phyloP scores from a whole-genome alignment of 2,329 filamentous ascomycete genomes.

The Beauveria sp. region DNA sequence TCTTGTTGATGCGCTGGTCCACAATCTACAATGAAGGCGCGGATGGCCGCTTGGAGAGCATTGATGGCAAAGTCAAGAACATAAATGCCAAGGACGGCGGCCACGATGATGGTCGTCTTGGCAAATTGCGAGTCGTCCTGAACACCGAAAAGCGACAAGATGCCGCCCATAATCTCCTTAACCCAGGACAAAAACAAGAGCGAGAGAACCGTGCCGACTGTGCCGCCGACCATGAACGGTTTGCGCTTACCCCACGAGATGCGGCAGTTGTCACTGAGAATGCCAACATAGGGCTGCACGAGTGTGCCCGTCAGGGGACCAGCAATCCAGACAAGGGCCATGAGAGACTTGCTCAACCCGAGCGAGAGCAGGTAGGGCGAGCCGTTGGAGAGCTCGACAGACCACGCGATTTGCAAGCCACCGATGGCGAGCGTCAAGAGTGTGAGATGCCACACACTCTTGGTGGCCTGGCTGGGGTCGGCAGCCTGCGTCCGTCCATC shows the following conservation, averaged over 20 bases:
- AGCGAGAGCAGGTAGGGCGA: slow-evolving; percentile 77
- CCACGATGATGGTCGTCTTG: slow-evolving; percentile 60
- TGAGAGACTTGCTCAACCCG: slow-evolving; percentile 73
- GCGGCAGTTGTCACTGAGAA: slow-evolving; percentile 72
- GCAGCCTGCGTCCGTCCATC: slow-evolving; percentile 25
- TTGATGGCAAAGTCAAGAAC: slow-evolving; percentile 92
- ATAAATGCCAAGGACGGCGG: slow-evolving; percentile 82
- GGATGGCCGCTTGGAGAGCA: slow-evolving; percentile 87
- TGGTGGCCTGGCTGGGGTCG: slow-evolving; percentile 51
- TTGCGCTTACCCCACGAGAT: slow-evolving; percentile 69
- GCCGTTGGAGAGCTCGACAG: slow-evolving; percentile 87
- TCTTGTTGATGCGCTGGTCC: slow-evolving; percentile 91
- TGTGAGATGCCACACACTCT: slow-evolving; percentile 79
- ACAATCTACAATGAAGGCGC: slow-evolving; percentile 90
- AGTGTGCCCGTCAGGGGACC: slow-evolving; percentile 71
- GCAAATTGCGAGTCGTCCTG: slow-evolving; percentile 57
- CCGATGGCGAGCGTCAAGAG: slow-evolving; percentile 81
- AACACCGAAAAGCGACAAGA: slow-evolving; percentile 64
- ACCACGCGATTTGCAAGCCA: slow-evolving; percentile 91
- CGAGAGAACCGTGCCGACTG: slow-evolving; percentile 57
- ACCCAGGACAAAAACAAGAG: slow-evolving; percentile 68
- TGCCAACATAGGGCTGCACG: slow-evolving; percentile 76
- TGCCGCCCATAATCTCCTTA: slow-evolving; percentile 59
- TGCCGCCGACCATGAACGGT: slow-evolving; percentile 71
- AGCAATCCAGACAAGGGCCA: slow-evolving; percentile 79